A percentile compares a stretch with the other conserved stretches of the same genome.
Conservation (phyloP, 2,329 filamentous ascomycete species). For the Penicillium sp. region DNA sequence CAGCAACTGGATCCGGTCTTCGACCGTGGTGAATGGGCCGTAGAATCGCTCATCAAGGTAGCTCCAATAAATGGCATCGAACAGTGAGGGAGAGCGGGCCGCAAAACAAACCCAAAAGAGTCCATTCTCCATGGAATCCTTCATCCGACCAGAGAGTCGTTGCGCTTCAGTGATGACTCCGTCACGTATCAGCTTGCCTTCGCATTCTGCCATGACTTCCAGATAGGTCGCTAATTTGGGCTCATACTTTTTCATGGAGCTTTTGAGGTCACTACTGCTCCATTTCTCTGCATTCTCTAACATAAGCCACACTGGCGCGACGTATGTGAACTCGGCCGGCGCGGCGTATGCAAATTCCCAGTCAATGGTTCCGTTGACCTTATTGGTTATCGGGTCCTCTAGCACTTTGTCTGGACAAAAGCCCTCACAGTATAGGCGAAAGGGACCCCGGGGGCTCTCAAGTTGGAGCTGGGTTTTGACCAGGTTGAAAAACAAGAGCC, state of each 20-base stretch:
- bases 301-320: slow-evolving; percentile 3
- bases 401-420: not conserved
- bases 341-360: slow-evolving; percentile 6
- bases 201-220: not conserved
- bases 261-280: not conserved
- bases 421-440: not conserved
- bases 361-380: not conserved
- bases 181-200: not conserved
- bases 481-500: not conserved
- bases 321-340: slow-evolving; percentile 1
- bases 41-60: not conserved
- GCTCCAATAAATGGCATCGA: slow-evolving; percentile 7
- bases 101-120: slow-evolving; percentile 5
- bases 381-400: not conserved
- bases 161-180: not conserved
- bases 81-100: not conserved
- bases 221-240: not conserved
- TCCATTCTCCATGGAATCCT: not conserved
- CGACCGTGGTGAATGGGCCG: not conserved
- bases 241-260: not conserved
- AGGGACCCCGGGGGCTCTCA: not conserved
- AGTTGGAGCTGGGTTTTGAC: not conserved
- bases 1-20: not conserved
- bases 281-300: not conserved
- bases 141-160: not conserved